Evolutionary conservation across 139 green algal species (phyloP).

Genomic region (Coelastrella sp.): DNA sequence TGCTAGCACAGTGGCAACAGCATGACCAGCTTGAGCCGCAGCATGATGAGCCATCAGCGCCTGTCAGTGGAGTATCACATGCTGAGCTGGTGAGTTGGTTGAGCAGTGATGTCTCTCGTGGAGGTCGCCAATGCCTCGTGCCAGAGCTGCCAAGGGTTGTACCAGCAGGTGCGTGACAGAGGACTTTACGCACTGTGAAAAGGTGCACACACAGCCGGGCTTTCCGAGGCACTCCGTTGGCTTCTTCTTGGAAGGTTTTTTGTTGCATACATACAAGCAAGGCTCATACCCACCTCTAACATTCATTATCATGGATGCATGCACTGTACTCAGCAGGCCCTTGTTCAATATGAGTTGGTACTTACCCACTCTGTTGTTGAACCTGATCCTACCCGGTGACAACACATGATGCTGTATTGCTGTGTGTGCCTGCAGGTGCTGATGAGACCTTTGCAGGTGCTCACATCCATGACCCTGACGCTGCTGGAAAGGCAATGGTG

Average conservation of each 20-base stretch:
- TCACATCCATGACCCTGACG: constrained; percentile 9
- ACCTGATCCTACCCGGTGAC: background rate
- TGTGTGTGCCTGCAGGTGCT: constrained; percentile 4
- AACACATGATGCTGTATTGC: background rate
- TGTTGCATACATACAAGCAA: too few relatives aligned
- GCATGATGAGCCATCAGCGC: background rate
- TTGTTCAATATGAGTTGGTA: too few relatives aligned
- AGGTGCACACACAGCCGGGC: too few relatives aligned
- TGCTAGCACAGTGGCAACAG: constrained; percentile 2
- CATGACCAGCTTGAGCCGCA: background rate
- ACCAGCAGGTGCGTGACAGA: constrained; percentile 7
- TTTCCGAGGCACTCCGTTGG: too few relatives aligned
- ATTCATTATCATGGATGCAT: too few relatives aligned
- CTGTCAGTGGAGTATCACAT: background rate
- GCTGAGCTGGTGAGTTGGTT: constrained; percentile 1
- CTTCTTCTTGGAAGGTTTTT: too few relatives aligned
- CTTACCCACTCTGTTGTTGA: too few relatives aligned
- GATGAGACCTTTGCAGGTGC: background rate
- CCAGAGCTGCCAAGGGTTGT: constrained; percentile 36
- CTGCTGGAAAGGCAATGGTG: background rate
- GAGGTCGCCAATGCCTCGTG: constrained; percentile 33
- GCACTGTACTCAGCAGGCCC: too few relatives aligned
- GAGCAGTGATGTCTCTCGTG: background rate
- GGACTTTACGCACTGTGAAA: background rate
- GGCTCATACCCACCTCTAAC: too few relatives aligned